A percentile compares a stretch with the other conserved stretches of the same genome.
phyloP scores from a whole-genome alignment of 2,329 filamentous ascomycete genomes.

The Penicillium vulpinum region DNA sequence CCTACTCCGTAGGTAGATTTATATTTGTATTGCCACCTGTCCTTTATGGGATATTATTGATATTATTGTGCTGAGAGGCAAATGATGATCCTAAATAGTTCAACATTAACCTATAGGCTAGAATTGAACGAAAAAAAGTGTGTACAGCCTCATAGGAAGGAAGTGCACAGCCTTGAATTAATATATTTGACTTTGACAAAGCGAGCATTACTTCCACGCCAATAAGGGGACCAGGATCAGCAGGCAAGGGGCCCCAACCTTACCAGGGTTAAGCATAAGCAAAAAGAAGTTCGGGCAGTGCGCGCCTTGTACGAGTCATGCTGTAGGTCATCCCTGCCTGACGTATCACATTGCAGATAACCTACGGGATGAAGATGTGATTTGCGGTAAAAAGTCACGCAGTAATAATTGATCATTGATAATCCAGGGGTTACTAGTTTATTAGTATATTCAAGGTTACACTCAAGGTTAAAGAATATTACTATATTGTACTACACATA shows the following conservation, averaged over 20 bases:
- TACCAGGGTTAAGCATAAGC: slow-evolving; percentile 43
- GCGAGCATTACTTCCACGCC: slow-evolving; percentile 10
- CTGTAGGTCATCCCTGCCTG: slow-evolving; percentile 21
- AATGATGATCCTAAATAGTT: no score
- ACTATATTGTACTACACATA: neutral
- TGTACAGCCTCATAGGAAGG: neutral
- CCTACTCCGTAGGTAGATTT: no score
- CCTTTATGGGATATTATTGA: no score
- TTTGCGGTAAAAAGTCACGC: neutral
- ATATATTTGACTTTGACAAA: slow-evolving; percentile 21
- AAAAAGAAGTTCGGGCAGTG: slow-evolving; percentile 26
- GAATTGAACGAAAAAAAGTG: neutral
- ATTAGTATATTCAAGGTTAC: neutral
- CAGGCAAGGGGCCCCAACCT: slow-evolving; percentile 34
- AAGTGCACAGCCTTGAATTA: slow-evolving; percentile 13
- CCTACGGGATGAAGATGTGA: slow-evolving; percentile 1
- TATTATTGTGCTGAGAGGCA: neutral
- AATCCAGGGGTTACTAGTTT: neutral
- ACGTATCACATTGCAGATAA: slow-evolving; percentile 19
- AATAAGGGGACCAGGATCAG: slow-evolving; percentile 25
- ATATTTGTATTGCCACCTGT: neutral
- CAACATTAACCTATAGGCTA: no score
- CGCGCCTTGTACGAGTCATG: slow-evolving; percentile 31
- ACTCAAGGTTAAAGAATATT: neutral
- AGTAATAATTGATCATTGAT: neutral